Percentiles rank a stretch among this genome's conserved stretches.
Conservation (phyloP, 2,329 filamentous ascomycete genomes). For the Clonostachys byssicola region DNA sequence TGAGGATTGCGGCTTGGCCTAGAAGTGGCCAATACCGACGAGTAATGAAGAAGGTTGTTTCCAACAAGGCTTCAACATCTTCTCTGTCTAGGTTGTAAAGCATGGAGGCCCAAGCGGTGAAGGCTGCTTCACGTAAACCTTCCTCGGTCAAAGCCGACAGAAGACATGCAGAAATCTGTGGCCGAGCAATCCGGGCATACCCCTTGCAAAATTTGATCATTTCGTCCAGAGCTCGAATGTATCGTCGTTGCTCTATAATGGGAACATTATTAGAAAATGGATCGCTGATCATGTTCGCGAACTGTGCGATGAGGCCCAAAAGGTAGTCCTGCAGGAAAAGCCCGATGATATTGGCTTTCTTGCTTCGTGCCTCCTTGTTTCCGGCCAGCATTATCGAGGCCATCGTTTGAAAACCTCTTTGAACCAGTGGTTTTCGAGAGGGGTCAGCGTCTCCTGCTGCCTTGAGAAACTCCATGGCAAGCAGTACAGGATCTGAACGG, state of each 20-base stretch:
- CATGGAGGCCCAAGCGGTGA: conserved; percentile 80
- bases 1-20: conserved; percentile 51
- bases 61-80: conserved; percentile 75
- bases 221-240: conserved; percentile 79
- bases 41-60: conserved; percentile 86
- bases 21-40: conserved; percentile 74
- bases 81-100: conserved; percentile 70
- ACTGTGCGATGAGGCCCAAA: conserved; percentile 78
- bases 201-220: conserved; percentile 75
- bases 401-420: conserved; percentile 42
- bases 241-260: conserved; percentile 67
- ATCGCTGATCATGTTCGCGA: conserved; percentile 77
- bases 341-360: conserved; percentile 56
- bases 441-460: conserved; percentile 65
- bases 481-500: conserved; percentile 68
- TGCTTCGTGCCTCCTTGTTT: conserved; percentile 36
- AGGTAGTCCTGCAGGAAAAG: conserved; percentile 80
- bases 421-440: conserved; percentile 51
- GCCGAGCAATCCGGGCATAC: conserved; percentile 74
- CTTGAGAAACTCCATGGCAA: conserved; percentile 80
- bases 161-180: conserved; percentile 88
- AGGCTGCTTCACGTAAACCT: conserved; percentile 72
- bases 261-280: conserved; percentile 45
- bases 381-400: conserved; percentile 30
- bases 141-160: conserved; percentile 75